Base-by-base conservation (phyloP, 1,284 basidiomycete species). In the Malassezia caprae region DNA sequence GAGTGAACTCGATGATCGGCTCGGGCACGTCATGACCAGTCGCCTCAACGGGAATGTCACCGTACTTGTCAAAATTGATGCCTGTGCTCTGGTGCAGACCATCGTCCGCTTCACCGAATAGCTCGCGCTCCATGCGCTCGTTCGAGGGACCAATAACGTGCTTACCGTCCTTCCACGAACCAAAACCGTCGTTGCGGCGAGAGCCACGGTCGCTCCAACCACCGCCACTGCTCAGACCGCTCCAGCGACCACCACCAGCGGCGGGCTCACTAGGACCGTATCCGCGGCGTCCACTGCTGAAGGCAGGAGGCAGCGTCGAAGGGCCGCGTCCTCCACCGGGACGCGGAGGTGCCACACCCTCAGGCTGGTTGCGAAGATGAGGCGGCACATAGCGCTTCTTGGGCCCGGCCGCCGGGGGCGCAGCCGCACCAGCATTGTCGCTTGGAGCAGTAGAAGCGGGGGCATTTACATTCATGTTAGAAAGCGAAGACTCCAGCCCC, bases 21-120 rank as follows among this genome's bases (percentile, higher is more conserved):
- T 96, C 93, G 60, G 94, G 94, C 23, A 94, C 91, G 65, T 87
- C 88, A 59, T 84, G 83, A 65, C 94, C 94, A 47, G 90, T 96
- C 40, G 90, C 93, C 79, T 98, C 94, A 67, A 99, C 91, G 62
- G 94, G 94, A 73, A 98, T 98, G 77, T 98, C 93, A 76, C 94
- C 91, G 76, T 98, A 99, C 78, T 94, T 94, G 80, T 98, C 94
- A 74, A 99, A 99, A 80, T 99, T 99, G 80, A 99, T 96, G 65
- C 94, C 94, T 47, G 91, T 94, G 70, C 89, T 84, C 76, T 91
- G 86, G 62, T 78, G 76, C 43, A 69, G 65, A 46, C 62, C 64
- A 76, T 96, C 94, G 53, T 83, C 80, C 39, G 81, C 80, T 62
- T 94, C 90, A 51, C 94, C 94, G 73, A 86, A 99, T 40, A 99